Evolutionary conservation across 306 rosid genomes (phyloP).

Genomic region (Lathyrus aphaca): DNA sequence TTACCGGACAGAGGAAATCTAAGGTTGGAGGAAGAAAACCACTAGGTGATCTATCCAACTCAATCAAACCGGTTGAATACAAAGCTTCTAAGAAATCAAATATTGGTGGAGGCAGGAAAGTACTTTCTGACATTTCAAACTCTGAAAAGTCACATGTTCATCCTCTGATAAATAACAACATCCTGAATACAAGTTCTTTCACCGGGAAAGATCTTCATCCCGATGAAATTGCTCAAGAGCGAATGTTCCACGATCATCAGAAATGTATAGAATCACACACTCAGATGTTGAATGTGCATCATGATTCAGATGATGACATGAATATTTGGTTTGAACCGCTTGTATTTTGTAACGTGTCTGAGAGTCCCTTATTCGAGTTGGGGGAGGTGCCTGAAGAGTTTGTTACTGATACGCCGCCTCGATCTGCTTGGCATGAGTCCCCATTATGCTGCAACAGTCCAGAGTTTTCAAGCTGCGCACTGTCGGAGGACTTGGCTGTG

Average conservation of each 20-base stretch:
- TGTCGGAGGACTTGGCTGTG: conserved; percentile 49
- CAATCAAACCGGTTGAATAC: conserved; percentile 41
- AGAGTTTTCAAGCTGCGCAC: conserved; percentile 37
- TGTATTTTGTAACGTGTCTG: conserved; percentile 41
- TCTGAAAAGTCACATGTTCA: conserved; percentile 40
- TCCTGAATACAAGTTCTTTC: conserved; percentile 27
- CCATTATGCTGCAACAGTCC: conserved; percentile 55
- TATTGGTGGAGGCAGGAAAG: conserved; percentile 53
- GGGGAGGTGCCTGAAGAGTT: conserved; percentile 54
- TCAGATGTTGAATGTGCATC: conserved; percentile 32
- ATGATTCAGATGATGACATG: conserved; percentile 42
- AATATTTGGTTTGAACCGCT: conserved; percentile 36
- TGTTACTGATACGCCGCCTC: conserved; percentile 37
- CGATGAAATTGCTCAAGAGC: conserved; percentile 54
- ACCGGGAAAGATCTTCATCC: conserved; percentile 30
- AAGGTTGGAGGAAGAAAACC: conserved; percentile 69
- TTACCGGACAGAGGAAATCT: conserved; percentile 44
- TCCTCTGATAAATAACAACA: conserved; percentile 41
- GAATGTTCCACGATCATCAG: conserved; percentile 53
- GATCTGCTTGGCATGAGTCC: conserved; percentile 40
- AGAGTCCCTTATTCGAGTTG: conserved; percentile 35
- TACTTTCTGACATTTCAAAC: conserved; percentile 74
- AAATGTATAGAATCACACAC: conserved; percentile 55
- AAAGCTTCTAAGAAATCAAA: conserved; percentile 51
- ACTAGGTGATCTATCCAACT: conserved; percentile 65